Evolutionary conservation across 2,329 filamentous ascomycete species (phyloP), one percentile per base, ranked within the genome.

Genomic region (Epichloe sylvatica): DNA sequence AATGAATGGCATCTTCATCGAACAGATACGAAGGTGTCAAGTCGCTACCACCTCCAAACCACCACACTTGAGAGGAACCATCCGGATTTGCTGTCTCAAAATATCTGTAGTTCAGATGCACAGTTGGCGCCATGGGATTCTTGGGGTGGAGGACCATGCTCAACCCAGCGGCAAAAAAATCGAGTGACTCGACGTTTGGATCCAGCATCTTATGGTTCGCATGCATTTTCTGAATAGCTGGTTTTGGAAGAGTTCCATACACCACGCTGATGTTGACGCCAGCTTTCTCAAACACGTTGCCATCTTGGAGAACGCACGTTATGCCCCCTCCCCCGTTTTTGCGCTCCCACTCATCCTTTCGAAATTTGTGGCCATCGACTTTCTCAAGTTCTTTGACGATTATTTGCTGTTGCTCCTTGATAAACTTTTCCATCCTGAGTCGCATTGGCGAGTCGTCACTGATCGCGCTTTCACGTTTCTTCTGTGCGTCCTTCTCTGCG

Each of bases 81-180:
- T 91, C 84, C 8, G 84, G 78, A 59, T 91, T 85, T 53, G 86
- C 85, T 1, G 92, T 98, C 72, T 98, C 92, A 63, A 98, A 98
- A 70, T 98, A 98, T 51, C 92, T 82, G 74, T 97, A 97, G 73
- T 98, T 98, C 58, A 98, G 76, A 67, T 98, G 92, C 17, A 98
- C 92, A 0, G 92, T 98, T 0, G 92, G 92, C 7, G 91, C 91
- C 84, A 95, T 94, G 45, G 92, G 92, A 68, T 98, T 98, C 59
- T 80, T 77, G 2, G 92, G 92, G 66, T 98, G 92, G 47, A 97
- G 73, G 25, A 98, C 91, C 66, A 98, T 77, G 62, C 89, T 95
- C 48, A 98, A 73, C 5, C 92, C 92, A 1, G 91, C 86, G 19
- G 91, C 92, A 65, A 97, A 98, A 77, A 97, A 98, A 60, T 90